Percentiles rank a stretch among this genome's conserved stretches.
phyloP scores from a whole-genome alignment of 2,329 filamentous ascomycete genomes.

The Sporothrix schenckii region DNA sequence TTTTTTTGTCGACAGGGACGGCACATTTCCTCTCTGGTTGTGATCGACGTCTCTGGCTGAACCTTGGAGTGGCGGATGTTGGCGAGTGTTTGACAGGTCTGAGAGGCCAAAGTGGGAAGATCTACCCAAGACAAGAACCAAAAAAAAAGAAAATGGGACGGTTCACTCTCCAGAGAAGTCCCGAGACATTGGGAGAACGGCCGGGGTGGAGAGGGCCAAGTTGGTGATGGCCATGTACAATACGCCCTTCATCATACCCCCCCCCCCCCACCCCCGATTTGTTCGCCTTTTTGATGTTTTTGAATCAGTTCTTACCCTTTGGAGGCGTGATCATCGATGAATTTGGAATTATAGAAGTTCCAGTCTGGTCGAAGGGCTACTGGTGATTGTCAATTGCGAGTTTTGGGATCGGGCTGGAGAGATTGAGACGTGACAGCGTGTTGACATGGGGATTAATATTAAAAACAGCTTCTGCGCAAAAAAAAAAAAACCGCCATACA shows the following conservation, averaged over 20 bases:
- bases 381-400: background rate
- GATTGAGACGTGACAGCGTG: too few relatives aligned
- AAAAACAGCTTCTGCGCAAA: too few relatives aligned
- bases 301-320: background rate
- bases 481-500: too few relatives aligned
- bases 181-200: slow-evolving; percentile 29
- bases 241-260: background rate
- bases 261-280: too few relatives aligned
- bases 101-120: background rate
- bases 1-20: background rate
- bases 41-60: background rate
- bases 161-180: slow-evolving; percentile 23
- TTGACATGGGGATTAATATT: too few relatives aligned
- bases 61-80: background rate
- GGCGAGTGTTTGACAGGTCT: slow-evolving; percentile 6
- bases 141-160: background rate
- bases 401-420: background rate
- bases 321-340: background rate
- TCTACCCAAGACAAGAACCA: background rate
- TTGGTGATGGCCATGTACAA: background rate
- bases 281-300: background rate
- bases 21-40: slow-evolving; percentile 12
- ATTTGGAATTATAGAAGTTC: slow-evolving; percentile 23
- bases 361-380: background rate
- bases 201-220: slow-evolving; percentile 3